These are phyloP conservation scores for Nakazawaea wyomingensis DNA, from an alignment of 805 yeast genomes.

Conservation along the genomic window DNA sequence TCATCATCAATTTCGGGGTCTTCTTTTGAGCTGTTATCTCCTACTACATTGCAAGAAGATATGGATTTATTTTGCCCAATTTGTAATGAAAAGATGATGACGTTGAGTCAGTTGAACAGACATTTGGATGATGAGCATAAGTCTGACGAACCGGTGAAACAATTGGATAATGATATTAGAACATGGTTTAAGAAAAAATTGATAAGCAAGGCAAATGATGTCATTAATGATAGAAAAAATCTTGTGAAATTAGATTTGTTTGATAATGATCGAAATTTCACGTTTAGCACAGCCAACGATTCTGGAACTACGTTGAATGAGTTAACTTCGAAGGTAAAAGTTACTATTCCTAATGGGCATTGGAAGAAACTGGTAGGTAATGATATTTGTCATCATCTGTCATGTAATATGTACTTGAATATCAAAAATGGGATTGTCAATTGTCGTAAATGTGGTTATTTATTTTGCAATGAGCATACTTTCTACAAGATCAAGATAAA, in stretches of 20 bases:
- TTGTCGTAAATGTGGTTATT: constrained; percentile 71
- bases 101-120: constrained; percentile 49
- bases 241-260: constrained; percentile 43
- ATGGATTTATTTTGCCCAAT: constrained; percentile 52
- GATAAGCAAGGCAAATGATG: constrained; percentile 31
- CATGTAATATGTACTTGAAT: constrained; percentile 39
- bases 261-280: constrained; percentile 29
- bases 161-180: constrained; percentile 31
- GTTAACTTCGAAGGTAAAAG: background rate
- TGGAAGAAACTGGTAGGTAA: constrained; percentile 50
- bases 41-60: background rate
- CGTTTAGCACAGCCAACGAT: constrained; percentile 16
- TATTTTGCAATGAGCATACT: constrained; percentile 66
- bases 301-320: background rate
- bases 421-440: constrained; percentile 56
- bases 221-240: constrained; percentile 32
- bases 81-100: constrained; percentile 55
- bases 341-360: constrained; percentile 35
- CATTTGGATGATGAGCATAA: constrained; percentile 71
- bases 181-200: constrained; percentile 39
- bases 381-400: constrained; percentile 34
- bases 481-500: constrained; percentile 46
- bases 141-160: constrained; percentile 20
- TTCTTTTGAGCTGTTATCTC: background rate
- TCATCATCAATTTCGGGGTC: constrained; percentile 9